Evolutionary conservation across 2,329 filamentous ascomycete species (phyloP), one percentile per base, ranked within the genome.

Genomic region (Aaosphaeria pasadenensis): DNA sequence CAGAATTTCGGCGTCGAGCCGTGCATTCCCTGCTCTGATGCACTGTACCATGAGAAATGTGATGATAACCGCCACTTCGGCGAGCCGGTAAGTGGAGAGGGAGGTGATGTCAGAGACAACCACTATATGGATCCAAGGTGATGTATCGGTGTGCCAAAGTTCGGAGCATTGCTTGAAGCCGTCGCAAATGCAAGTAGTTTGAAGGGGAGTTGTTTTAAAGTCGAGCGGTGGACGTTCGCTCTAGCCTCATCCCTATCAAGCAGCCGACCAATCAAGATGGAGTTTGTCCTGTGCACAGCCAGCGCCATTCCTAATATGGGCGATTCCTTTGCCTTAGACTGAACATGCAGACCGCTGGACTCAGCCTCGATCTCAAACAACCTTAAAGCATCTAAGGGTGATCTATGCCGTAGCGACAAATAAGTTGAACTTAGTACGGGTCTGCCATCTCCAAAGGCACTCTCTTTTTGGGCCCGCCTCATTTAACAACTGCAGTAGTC

Each of bases 401-500:
- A 42, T 43, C 24, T 44, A 41, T 41, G 44, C 46, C 45, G 46
- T 51, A 32, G 32, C 32, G 11, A 36, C 46, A 51, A 39, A 39
- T n/a, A 42, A 30, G 3, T 2, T 24, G 17, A 24, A 2, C 17
- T 24, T 24, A 24, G 17, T 24, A 24, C 17, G 17, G 17, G 17
- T 24, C 17, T 24, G 17, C 30, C 31, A 30, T 43, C 47, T 42
- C 42, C 46, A 41, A 43, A 32, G 45, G 46, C 43, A 44, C 42
- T 42, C 44, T 42, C 43, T 32, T 32, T 41, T 29, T 11, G 28
- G 33, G 38, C 49, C 44, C 39, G 52, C 52, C 52, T 53, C 30
- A 45, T 30, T 42, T 45, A 36, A 11, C 24, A 48, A 46, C 45
- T 46, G 30, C 49, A 40, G 33, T 42, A 24, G 41, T 9, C 39